Evolutionary conservation across 495 filamentous ascomycete genomes (phyloP), one percentile per base, ranked within the genome.

Genomic region (Neurospora terricola): DNA sequence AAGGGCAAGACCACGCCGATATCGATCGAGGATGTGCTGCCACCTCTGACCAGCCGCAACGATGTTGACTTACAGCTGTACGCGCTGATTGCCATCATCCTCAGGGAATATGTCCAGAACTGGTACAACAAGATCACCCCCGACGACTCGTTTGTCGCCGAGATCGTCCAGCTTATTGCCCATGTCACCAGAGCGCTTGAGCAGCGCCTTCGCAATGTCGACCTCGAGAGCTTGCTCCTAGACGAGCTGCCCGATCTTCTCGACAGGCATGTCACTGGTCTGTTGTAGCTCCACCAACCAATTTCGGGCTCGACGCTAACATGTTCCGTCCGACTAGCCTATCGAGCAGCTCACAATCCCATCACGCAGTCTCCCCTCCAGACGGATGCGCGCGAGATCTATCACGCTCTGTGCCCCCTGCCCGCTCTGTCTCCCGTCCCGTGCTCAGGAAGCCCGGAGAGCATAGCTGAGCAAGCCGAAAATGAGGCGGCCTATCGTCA

Each of bases 81-180:
- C 78, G 96, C 93, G 14, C 86, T 98, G 36, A 87, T 99, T 71
- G 91, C 96, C 40, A 90, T 97, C 72, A 89, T 98, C 74, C 87
- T 97, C 70, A 88, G 91, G 77, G 95, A 97, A 74, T 94, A 93
- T 80, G 91, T 98, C 27, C 89, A 93, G 72, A 91, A 90, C 71
- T 99, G 96, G 96, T 99, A 99, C 82, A 86, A 85, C 68, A 93
- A 91, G 77, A 93, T 99, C 79, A 98, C 95, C 2, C 88, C 94
- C 5, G 96, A 99, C 80, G 91, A 94, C 73, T 85, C 87, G 2
- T 92, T 99, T 75, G 90, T 94, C 70, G 89, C 91, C 76, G 96
- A 98, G 82, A 88, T 97, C 59, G 86, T 98, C 39, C 90, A 91
- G 78, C 90, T 97, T 71, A 91, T 98, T 73, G 96, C 94, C 69